Evolutionary conservation across 2,329 filamentous ascomycete genomes (phyloP), one percentile per base, ranked within the genome.

Genomic region (Cordyceps javanica): DNA sequence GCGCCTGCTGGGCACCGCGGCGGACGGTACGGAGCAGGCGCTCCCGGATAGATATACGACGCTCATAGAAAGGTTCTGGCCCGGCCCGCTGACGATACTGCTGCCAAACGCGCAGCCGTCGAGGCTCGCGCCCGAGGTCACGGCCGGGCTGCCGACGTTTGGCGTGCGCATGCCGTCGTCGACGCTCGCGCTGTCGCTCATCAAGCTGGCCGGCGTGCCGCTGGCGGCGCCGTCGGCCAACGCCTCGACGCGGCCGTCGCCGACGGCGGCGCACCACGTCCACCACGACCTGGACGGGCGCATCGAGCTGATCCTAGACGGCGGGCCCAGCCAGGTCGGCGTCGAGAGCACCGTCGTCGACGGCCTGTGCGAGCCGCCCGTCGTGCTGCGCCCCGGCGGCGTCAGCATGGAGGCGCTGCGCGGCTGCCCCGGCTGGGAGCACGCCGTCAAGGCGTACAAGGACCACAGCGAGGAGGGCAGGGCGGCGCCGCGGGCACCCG

Each of bases 271-370:
- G 2, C 85, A 88, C 66, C 94, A 99, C 71, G 94, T 99, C 13
- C 79, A 85, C 23, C 86, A 96, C 61, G 94, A 99, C 69, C 77
- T 99, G 11, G 72, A 86, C 38, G 91, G 91, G 0, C 83, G 87
- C 50, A 95, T 99, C 62, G 85, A 89, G 65, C 77, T 93, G 6
- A 94, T 99, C 58, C 76, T 99, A 0, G 93, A 99, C 64, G 94
- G 93, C 2, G 94, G 94, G 0, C 75, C 86, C 0, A 97, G 92
- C 66, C 80, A 82, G 21, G 91, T 99, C 11, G 94, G 94, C 1
- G 91, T 99, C 0, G 94, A 99, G 73, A 97, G 91, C 69, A 99
- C 94, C 0, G 94, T 99, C 1, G 91, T 99, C 0, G 94, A 97
- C 67, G 94, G 94, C 0, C 75, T 97, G 14, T 90, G 85, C 59